These are phyloP conservation scores for Pythium dissotocum DNA, from an alignment of 352 stramenopile genomes.

Conservation along the genomic window DNA sequence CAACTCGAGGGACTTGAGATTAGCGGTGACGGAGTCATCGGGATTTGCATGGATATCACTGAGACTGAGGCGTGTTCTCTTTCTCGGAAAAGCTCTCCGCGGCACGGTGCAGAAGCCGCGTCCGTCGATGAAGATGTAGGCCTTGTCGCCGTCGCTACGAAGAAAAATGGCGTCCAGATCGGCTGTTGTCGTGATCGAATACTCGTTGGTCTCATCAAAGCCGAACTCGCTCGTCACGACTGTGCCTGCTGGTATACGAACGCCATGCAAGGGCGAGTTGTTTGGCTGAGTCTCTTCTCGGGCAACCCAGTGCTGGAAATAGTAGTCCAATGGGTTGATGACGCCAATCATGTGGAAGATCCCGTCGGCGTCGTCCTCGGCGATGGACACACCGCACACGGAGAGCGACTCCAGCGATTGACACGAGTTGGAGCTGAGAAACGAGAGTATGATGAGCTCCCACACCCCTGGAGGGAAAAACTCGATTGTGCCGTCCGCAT, in stretches of 20 bases:
- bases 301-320: background rate
- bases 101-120: background rate
- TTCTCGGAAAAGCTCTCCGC: background rate
- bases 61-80: background rate
- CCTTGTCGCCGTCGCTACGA: background rate
- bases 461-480: background rate
- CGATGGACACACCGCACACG: background rate
- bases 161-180: background rate
- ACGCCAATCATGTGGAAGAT: background rate
- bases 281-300: background rate
- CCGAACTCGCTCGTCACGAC: background rate
- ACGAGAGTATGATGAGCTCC: background rate
- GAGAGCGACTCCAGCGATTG: background rate
- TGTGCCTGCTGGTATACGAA: background rate
- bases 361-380: background rate
- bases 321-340: background rate
- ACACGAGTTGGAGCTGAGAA: constrained; percentile 2
- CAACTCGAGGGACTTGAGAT: background rate
- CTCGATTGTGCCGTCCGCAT: background rate
- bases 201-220: background rate
- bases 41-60: background rate
- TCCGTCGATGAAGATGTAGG: background rate
- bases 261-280: background rate
- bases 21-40: background rate
- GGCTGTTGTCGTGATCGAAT: background rate